Evolutionary conservation across 1,284 basidiomycete species (phyloP), one percentile per base, ranked within the genome.

Genomic region (Fistulina hepatica): DNA sequence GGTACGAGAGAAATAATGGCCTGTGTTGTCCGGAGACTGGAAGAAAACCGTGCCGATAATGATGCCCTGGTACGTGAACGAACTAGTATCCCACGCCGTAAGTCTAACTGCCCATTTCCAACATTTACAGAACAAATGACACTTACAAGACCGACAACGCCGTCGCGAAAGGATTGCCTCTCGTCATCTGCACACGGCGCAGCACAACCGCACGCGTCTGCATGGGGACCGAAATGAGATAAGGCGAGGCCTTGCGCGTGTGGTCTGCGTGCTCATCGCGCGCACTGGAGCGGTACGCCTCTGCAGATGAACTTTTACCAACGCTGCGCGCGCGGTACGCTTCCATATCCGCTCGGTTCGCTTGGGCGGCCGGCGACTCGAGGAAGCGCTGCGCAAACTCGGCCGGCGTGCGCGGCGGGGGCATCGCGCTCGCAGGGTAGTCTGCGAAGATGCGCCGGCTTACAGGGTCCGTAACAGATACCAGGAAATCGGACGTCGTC

Each of bases 1-100:
- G 3, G 86, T 86, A 15, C 88, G 74, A 11, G 81, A 79, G 64
- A 82, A 93, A 55, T 76, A 83, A 10, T 76, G 78, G 1, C 61
- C 55, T 0, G 89, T 86, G 5, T 63, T 56, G 12, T 76, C 62
- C 0, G 75, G 64, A 34, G 81, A 59, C 4, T 71, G 64, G 44
- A 80, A 65, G 64, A 86, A 94, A 23, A 82, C 70, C 1, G 81
- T 83, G 9, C 89, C 86, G 41, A 81, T 67, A 47, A 89, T 81
- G 40, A 88, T 52, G 7, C 67, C 80, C 56, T 84, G 79, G 28
- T 77, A 49, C n/a, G 77, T 46, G 47, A 69, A 78, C 5, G 69
- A 37, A 52, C 63, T 72, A 21, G 33, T 47, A 31, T 23, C n/a
- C 9, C 8, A 28, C 5, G 16, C n/a, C n/a, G n/a, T n/a, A n/a